Base-by-base conservation (phyloP, 768 basidiomycete species). In the Leccinum variicolor region DNA sequence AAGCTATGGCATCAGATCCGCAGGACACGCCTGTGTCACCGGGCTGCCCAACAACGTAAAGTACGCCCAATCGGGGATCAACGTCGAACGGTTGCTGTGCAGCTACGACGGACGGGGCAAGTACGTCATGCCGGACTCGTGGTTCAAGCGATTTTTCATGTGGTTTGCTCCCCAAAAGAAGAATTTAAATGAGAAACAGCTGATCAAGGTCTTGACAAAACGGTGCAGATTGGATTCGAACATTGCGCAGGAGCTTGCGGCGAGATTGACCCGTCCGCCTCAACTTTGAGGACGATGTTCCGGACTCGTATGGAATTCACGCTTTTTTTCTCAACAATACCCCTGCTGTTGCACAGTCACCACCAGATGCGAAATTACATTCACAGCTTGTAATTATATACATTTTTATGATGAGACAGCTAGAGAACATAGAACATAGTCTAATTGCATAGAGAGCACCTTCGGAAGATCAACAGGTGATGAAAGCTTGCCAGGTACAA, bases 1-100 rank as follows among this genome's bases (percentile, higher is more conserved):
- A 25, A 60, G 31, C 21, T 64, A 65, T 49, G 61, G 64, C 0
- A 65, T 75, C 50, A 49, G 11, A 3, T 56, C 65, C 17, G 62
- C 61, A 0, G 70, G 60, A 3, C 69, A 73, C 33, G 73, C 72
- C 13, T 75, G 74, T 50, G 66, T 74, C 45, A 74, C 73, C 2
- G 69, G 63, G 4, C 54, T 64, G 13, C 56, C 60, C 8, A 46
- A 50, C 19, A 62, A 63, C 49, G n/a, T 11, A 21, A 67, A 58
- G 21, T 72, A 73, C 36, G 26, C 41, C 3, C 39, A 43, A 17
- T 43, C 41, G 19, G 21, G 11, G 41, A 11, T 5, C 41, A 43
- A 21, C n/a, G n/a, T 43, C 8, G 19, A 43, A 9, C n/a, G 3
- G 9, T 11, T 43, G 19, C 11, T 43, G 4, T 11, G 41, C n/a